Evolutionary conservation across 2,329 filamentous ascomycete species (phyloP).

Genomic region (Rhynchosporium secalis): DNA sequence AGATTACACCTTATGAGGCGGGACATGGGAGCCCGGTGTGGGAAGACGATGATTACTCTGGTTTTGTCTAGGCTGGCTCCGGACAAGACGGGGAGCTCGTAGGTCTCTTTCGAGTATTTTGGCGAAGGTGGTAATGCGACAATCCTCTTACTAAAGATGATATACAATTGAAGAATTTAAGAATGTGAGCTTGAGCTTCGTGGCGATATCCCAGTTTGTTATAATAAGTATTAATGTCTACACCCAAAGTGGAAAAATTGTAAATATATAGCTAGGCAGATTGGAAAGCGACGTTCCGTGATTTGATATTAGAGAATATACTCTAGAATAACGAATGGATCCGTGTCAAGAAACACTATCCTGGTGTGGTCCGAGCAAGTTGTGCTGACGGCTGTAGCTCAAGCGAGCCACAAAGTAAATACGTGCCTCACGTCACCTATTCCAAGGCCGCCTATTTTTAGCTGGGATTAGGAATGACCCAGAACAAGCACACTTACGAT

Average conservation of each 20-base stretch:
- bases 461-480: background rate
- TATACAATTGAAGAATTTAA: too few species aligned
- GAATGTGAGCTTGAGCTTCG: too few species aligned
- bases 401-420: background rate
- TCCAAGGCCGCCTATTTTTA: background rate
- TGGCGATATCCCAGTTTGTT: too few species aligned
- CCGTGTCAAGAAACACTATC: too few species aligned
- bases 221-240: too few species aligned
- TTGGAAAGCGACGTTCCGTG: too few species aligned
- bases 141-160: too few species aligned
- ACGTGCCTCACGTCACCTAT: background rate
- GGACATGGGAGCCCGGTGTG: background rate
- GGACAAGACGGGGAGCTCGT: background rate
- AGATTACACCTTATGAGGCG: background rate
- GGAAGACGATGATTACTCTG: slow-evolving; percentile 1
- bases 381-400: background rate
- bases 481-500: background rate
- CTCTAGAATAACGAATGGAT: too few species aligned
- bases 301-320: too few species aligned
- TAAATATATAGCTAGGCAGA: too few species aligned
- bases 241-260: too few species aligned
- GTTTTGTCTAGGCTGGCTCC: background rate
- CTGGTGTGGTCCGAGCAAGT: too few species aligned
- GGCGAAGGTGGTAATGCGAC: background rate
- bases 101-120: background rate